Conservation (phyloP, 176 grass and related monocot species). For the Eragrostis nindensis region DNA sequence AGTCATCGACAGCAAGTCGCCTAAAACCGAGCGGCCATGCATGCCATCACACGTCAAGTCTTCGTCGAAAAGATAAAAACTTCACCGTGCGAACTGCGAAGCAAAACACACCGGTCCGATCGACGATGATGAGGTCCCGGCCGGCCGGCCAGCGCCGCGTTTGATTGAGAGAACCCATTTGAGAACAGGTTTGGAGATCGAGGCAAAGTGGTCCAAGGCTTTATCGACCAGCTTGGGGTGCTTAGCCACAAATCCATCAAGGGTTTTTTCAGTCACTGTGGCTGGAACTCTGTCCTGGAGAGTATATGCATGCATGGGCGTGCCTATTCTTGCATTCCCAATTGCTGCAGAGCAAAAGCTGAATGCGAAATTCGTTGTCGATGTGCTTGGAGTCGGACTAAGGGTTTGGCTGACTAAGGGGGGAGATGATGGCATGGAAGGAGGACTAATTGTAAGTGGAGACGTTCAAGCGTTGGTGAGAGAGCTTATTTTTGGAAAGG, state of each 20-base stretch:
- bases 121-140: too few relatives aligned
- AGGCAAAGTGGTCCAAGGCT: conserved; percentile 36
- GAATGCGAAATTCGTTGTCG: conserved; percentile 55
- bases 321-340: conserved; percentile 56
- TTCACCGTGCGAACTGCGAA: neutral
- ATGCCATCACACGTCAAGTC: neutral
- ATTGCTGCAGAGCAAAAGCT: conserved; percentile 51
- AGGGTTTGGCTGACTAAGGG: conserved; percentile 32
- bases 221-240: conserved; percentile 43
- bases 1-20: conserved; percentile 1
- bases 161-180: neutral
- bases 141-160: too few relatives aligned
- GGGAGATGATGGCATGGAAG: neutral
- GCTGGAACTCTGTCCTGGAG: conserved; percentile 66
- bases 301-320: conserved; percentile 25
- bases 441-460: conserved; percentile 3
- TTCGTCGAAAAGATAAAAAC: neutral
- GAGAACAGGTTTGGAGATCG: conserved; percentile 16
- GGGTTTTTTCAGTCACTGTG: conserved; percentile 57
- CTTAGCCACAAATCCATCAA: conserved; percentile 30
- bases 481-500: conserved; percentile 42
- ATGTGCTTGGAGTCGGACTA: conserved; percentile 39
- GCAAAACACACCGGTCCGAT: neutral
- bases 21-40: neutral
- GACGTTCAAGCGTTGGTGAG: conserved; percentile 29